Base-by-base conservation (phyloP, 345 rosid species). In the Ceriops zippeliana region DNA sequence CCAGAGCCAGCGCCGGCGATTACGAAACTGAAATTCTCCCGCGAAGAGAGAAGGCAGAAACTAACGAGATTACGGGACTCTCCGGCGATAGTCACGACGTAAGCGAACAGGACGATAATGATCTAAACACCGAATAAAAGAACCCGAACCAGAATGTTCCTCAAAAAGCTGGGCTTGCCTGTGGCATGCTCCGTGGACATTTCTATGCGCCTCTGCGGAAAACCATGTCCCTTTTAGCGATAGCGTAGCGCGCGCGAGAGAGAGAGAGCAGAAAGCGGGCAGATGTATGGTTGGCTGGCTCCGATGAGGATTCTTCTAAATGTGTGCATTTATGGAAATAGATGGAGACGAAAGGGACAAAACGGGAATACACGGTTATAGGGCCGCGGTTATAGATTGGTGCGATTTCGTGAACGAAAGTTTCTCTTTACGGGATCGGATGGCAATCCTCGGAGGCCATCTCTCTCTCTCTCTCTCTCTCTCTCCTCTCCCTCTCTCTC, bases 211-310 rank as follows among this genome's bases (percentile, higher is more conserved):
- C 49, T 7, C 24, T 11, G 47, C 6, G 19, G 42, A 15, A 37
- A 35, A 9, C 46, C 10, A 21, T n/a, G 28, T 54, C 28, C 2
- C 28, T 28, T 22, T 26, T 24, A n/a, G 10, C 26, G 28, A 52
- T 17, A 47, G 27, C 57, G 7, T 5, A 19, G 2, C 27, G 38
- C 21, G 22, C 28, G 2, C 70, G 90, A 90, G 81, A 98, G 98
- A 42, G 88, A 86, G 79, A 42, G 88, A 86, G 79, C 92, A 92
- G 90, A 92, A 96, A 92, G 28, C 99, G 96, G 61, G 99, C 92
- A 56, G 99, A 89, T 78, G 98, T 90, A 84, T 92, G 99, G 87
- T 90, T 95, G 70, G 87, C 30, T 28, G 30, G 30, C 30, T 28
- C 99, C 99, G 90, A 91, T 54, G 78, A 95, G 89, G 75, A 77